phyloP scores from a whole-genome alignment of 306 rosid species.

The Cicer judaicum region DNA sequence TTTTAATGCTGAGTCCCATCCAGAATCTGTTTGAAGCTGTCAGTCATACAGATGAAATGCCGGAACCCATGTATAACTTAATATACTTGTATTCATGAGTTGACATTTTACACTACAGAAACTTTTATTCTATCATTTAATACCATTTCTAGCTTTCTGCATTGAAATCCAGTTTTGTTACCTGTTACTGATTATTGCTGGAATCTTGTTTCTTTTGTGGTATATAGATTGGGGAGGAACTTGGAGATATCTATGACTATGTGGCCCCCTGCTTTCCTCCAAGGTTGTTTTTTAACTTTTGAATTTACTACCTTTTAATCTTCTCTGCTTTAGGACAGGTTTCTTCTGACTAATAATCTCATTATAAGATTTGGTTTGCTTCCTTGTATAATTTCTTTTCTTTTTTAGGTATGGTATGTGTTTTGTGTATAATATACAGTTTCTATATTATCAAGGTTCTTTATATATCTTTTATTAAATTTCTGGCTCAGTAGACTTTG shows the following conservation, averaged over 20 bases:
- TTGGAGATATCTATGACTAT: conserved; percentile 88
- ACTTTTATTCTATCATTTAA: conserved; percentile 17
- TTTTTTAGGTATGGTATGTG: conserved; percentile 3
- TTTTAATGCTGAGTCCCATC: not conserved
- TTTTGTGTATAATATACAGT: conserved; percentile 6
- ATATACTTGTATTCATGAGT: not conserved
- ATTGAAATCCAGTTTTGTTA: conserved; percentile 32
- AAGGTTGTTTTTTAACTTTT: conserved; percentile 53
- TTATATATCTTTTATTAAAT: conserved; percentile 5
- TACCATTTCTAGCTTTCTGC: not conserved
- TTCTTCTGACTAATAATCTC: conserved; percentile 42
- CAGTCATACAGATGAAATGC: conserved; percentile 18
- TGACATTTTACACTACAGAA: conserved; percentile 1
- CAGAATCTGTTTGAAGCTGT: conserved; percentile 9
- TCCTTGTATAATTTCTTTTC: conserved; percentile 31
- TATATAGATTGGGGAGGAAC: conserved; percentile 90
- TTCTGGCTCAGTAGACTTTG: conserved; percentile 12
- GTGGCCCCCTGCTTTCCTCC: conserved; percentile 99
- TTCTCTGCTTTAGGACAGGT: conserved; percentile 32
- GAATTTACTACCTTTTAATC: conserved; percentile 35
- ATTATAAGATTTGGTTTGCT: conserved; percentile 38
- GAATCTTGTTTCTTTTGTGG: conserved; percentile 44
- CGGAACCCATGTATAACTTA: not conserved
- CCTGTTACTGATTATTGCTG: conserved; percentile 40
- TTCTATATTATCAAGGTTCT: conserved; percentile 26